Evolutionary conservation across 345 rosid genomes (phyloP), one percentile per base, ranked within the genome.

Genomic region (Hibiscus trionum): DNA sequence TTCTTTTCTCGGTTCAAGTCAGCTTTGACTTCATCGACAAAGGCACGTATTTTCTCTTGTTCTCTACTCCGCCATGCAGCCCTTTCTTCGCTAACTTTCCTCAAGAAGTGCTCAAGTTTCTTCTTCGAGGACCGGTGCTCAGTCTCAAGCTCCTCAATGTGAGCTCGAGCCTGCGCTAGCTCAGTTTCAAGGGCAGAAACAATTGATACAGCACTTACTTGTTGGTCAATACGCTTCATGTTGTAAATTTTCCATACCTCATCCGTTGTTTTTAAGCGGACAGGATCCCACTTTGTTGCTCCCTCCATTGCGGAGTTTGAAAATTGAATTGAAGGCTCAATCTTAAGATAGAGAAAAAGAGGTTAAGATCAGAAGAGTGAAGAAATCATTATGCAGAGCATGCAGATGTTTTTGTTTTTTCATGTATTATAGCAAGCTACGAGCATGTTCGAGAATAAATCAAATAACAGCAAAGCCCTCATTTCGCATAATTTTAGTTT

Each of bases 251-350:
- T 82, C 27, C 69, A 74, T 44, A 66, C 86, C 75, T 89, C 90
- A 61, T 86, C 86, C 0, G 85, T 58, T 70, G 81, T 70, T 70
- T 74, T 84, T 35, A 79, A 68, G 69, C 82, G 76, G 75, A 85
- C 82, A 33, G 91, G 89, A 52, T 86, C 87, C 94, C 94, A 89
- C 79, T 87, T 89, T 24, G 94, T 87, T 58, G 84, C 84, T 19
- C 90, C 86, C 78, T 89, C 94, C 91, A 89, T 87, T 14, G 84
- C 88, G 49, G 80, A 75, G 79, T 80, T 83, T 59, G 86, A 75
- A 77, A 83, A 80, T 82, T 83, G 89, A 49, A 84, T 79, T 8
- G 86, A 77, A 66, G 90, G 88, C 71, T 84, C 87, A 21, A 84
- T 75, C 93, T 89, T 77, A 33, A 77, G 69, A 53, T 39, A 19